Evolutionary conservation across 2,329 filamentous ascomycete genomes (phyloP), one percentile per base, ranked within the genome.

Genomic region (Teratosphaeria gauchensis): DNA sequence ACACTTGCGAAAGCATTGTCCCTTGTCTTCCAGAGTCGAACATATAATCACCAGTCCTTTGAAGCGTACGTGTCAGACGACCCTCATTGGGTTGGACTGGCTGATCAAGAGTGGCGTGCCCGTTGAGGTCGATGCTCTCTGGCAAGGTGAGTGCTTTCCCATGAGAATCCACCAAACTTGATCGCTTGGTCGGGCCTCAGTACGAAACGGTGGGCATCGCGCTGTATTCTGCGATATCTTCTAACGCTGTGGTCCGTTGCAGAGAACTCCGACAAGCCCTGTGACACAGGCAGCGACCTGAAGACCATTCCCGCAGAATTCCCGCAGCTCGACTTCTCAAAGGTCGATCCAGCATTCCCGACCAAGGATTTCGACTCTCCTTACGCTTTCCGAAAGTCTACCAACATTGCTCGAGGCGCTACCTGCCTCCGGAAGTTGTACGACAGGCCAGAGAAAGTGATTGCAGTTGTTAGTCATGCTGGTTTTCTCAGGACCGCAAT

Each of bases 41-140:
- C 72, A 80, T 31, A 82, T 88, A 56, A 68, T 89, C 33, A 81
- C 82, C 54, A 87, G 84, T 66, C 82, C 85, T 1, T 86, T 88
- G 82, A 75, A 78, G 16, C 78, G 86, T 32, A 87, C 85, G 1
- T 74, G 88, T 32, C 82, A 89, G 71, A 88, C 86, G 1, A 80
- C 84, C 1, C 73, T 80, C 51, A 74, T 81, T 8, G 79, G 80
- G 0, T 73, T 88, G 1, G 79, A 81, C 63, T 86, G 80, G 78
- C 73, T 88, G 53, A 74, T 84, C 54, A 77, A 80, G 21, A 72
- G 71, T 51, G 82, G 81, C 1, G 74, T 85, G 21, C 77, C 76
- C 53, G 76, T 87, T 28, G 72, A 80, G 54, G 80, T 82, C 1
- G 78, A 84, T 65, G 84, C 85, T 77, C 24, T 78, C 57, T 88